Evolutionary conservation across 129 eudicot species (phyloP).

Genomic region (Flaveria bidentis): DNA sequence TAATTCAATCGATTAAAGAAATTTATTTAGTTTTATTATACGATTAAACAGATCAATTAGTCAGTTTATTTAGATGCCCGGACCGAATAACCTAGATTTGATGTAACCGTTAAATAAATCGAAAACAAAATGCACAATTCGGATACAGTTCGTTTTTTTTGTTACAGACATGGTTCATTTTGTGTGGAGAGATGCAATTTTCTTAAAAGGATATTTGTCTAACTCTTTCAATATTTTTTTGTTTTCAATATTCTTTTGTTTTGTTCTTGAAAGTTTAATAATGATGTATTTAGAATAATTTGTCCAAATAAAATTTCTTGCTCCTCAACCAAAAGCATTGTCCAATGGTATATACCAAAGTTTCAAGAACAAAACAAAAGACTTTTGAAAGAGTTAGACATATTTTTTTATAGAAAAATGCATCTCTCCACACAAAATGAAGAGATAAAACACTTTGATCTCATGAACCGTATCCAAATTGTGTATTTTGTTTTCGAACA

Average conservation of each 20-base stretch:
- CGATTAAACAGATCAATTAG: too few relatives aligned
- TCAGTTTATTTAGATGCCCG: too few relatives aligned
- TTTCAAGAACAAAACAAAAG: constrained; percentile 25
- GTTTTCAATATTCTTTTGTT: constrained; percentile 25
- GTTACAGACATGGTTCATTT: neutral
- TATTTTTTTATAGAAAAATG: constrained; percentile 33
- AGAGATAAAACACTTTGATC: constrained; percentile 33
- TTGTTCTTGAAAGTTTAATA: constrained; percentile 29
- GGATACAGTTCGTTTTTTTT: too few relatives aligned
- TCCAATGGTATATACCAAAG: constrained; percentile 15
- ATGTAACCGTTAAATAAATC: too few relatives aligned
- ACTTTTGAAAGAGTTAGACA: constrained; percentile 43
- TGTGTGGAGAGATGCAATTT: constrained; percentile 47
- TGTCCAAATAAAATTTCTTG: constrained; percentile 30
- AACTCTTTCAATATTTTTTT: constrained; percentile 35
- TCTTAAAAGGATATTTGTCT: constrained; percentile 28
- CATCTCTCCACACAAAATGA: constrained; percentile 47
- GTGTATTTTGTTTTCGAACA: too few relatives aligned
- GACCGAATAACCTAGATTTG: too few relatives aligned
- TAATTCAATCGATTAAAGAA: too few relatives aligned
- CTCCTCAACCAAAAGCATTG: constrained; percentile 39
- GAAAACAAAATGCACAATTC: too few relatives aligned
- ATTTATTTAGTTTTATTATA: too few relatives aligned
- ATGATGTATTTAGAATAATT: constrained; percentile 23
- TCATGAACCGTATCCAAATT: neutral